A percentile compares a stretch with the other conserved stretches of the same genome.
phyloP scores from a whole-genome alignment of 176 grass and related monocot species.

The Oryza meyeriana region DNA sequence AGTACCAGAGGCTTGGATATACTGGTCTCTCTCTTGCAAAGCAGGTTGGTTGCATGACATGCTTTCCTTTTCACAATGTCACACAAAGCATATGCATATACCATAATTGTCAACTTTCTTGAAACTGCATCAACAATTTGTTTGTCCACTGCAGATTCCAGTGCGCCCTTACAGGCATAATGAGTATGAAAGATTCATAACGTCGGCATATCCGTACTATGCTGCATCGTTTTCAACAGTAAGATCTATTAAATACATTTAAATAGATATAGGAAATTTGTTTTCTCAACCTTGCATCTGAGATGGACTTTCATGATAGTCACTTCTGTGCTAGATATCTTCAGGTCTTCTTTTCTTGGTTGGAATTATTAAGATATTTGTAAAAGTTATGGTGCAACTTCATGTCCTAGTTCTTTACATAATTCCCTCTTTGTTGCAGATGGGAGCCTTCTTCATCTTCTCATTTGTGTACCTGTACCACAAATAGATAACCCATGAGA shows the following conservation, averaged over 20 bases:
- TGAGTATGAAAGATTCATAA: conserved; percentile 98
- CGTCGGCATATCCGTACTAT: conserved; percentile 91
- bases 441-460: conserved; percentile 98
- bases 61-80: neutral
- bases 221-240: conserved; percentile 88
- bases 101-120: neutral
- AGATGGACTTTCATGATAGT: neutral
- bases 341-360: neutral
- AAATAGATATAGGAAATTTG: neutral
- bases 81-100: neutral
- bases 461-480: conserved; percentile 87
- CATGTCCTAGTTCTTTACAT: conserved; percentile 6
- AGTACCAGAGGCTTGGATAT: conserved; percentile 91
- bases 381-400: neutral
- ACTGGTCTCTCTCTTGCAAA: conserved; percentile 90
- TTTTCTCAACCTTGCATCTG: neutral
- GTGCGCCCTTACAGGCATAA: conserved; percentile 87
- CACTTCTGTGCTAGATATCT: neutral
- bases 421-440: conserved; percentile 50
- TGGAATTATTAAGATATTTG: neutral
- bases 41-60: conserved; percentile 53
- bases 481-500: conserved; percentile 61
- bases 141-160: conserved; percentile 72
- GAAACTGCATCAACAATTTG: conserved; percentile 8
- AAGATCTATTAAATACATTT: conserved; percentile 39